Conservation (phyloP, 495 filamentous ascomycete genomes). For the Darksidea phi region DNA sequence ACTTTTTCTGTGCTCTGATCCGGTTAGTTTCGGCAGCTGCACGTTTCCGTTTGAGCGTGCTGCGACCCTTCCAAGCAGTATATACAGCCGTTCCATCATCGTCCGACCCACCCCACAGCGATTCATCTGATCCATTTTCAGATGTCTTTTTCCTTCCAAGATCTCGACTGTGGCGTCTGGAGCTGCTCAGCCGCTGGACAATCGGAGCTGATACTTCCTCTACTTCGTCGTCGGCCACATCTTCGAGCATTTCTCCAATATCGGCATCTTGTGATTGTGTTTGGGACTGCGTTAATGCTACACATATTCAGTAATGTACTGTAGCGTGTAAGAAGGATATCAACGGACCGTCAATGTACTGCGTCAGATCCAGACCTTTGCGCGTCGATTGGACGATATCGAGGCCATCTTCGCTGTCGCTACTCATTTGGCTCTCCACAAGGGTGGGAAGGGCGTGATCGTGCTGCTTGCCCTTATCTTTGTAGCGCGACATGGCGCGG, state of each 20-base stretch:
- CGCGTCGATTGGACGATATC: slow-evolving; percentile 18
- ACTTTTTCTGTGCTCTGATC: slow-evolving; percentile 43
- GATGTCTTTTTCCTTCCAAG: neutral
- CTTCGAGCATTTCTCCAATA: slow-evolving; percentile 17
- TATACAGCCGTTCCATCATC: slow-evolving; percentile 55
- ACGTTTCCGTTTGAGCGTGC: slow-evolving; percentile 55
- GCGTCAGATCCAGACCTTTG: slow-evolving; percentile 19
- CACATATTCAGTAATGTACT: neutral
- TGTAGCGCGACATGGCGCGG: neutral
- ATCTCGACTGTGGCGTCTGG: neutral
- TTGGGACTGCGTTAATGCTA: slow-evolving; percentile 9
- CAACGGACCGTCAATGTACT: slow-evolving; percentile 27
- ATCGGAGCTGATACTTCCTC: slow-evolving; percentile 7
- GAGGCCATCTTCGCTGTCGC: slow-evolving; percentile 19
- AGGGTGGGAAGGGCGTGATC: neutral
- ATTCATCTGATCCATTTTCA: neutral
- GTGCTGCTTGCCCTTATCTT: neutral
- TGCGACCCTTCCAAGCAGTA: slow-evolving; percentile 59
- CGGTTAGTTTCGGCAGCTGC: slow-evolving; percentile 51
- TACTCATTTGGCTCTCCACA: slow-evolving; percentile 11
- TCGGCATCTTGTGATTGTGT: neutral
- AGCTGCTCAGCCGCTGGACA: neutral
- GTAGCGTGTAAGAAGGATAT: neutral
- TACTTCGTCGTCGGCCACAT: slow-evolving; percentile 31
- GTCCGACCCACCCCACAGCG: slow-evolving; percentile 37